Evolutionary conservation across 495 filamentous ascomycete species (phyloP), one percentile per base, ranked within the genome.

Genomic region (Penicillium macrosclerotiorum): DNA sequence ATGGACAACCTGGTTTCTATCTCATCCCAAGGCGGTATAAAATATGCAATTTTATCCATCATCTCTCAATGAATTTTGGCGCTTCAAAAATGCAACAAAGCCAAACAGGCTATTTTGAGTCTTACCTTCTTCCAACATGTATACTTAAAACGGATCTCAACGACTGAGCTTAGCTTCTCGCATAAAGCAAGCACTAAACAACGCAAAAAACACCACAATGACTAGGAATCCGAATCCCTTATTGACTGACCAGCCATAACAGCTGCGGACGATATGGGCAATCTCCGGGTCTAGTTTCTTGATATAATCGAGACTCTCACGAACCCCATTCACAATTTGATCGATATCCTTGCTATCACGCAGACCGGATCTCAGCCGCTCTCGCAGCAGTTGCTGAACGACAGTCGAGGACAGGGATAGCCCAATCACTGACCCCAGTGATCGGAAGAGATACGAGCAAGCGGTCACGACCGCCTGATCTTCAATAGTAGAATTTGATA

Each of bases 361-460:
- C 24, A 92, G 62, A 2, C 57, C 68, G 11, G 58, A 63, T 16
- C 67, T 63, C n/a, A 94, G 68, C 25, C 77, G 69, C 2, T 58
- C 65, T 4, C 87, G 75, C 17, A 95, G 70, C 8, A 72, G 70
- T 48, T 87, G 83, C 59, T 95, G 90, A 13, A 89, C 76, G 12
- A 89, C 74, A 2, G 85, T 90, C 0, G 86, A 79, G 11, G 81
- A 76, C 18, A 88, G 59, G 17, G 84, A 84, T 27, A 94, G 63
- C 7, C 89, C 88, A 14, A 88, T 75, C 7, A 89, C 83, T 3
- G 80, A 83, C n/a, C 90, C 90, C 8, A 94, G 70, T 4, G 85
- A 84, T 3, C 90, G 83, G 74, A 95, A 95, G 2, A 94, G 78
- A 62, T 94, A 95, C 1, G 82, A 88, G 61, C 87, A 90, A 2